phyloP scores from a whole-genome alignment of 352 stramenopile species.

The Elongisporangium senticosum region DNA sequence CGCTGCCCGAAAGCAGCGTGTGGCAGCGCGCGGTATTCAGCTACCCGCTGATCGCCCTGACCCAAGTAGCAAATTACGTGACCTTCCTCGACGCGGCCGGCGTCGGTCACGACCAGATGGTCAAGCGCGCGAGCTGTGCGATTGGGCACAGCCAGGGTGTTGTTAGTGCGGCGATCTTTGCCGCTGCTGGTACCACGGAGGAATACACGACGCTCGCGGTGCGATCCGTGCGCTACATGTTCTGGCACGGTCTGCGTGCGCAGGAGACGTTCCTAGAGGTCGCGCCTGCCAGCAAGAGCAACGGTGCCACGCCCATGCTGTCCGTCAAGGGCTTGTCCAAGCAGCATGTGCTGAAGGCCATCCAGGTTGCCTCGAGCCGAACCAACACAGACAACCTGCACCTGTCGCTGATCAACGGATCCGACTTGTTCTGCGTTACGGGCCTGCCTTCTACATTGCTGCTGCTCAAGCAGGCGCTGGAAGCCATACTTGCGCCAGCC shows the following conservation, averaged over 20 bases:
- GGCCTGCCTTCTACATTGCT: conserved; percentile 51
- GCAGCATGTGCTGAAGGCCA: conserved; percentile 43
- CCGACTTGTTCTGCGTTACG: conserved; percentile 58
- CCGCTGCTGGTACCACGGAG: conserved; percentile 37
- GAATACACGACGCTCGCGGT: conserved; percentile 49
- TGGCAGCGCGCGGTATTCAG: conserved; percentile 56
- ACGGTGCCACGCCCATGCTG: conserved; percentile 64
- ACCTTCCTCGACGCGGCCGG: conserved; percentile 47
- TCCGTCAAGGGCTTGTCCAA: conserved; percentile 49
- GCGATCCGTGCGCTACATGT: conserved; percentile 65
- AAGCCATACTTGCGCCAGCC: conserved; percentile 35
- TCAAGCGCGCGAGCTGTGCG: conserved; percentile 32
- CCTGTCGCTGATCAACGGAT: conserved; percentile 69
- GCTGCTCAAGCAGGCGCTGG: conserved; percentile 46
- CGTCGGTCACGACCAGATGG: conserved; percentile 51
- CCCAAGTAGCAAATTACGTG: conserved; percentile 75
- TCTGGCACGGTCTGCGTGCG: conserved; percentile 72
- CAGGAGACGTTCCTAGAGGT: conserved; percentile 53
- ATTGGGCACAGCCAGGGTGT: conserved; percentile 81
- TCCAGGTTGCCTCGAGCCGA: conserved; percentile 40
- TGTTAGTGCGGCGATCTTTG: conserved; percentile 62
- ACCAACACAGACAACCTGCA: conserved; percentile 50
- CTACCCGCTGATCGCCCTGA: conserved; percentile 74
- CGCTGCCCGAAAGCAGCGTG: not conserved
- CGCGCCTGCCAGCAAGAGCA: conserved; percentile 16